phyloP scores from a whole-genome alignment of 2,329 filamentous ascomycete species.

The Verticillium zaregamsianum region DNA sequence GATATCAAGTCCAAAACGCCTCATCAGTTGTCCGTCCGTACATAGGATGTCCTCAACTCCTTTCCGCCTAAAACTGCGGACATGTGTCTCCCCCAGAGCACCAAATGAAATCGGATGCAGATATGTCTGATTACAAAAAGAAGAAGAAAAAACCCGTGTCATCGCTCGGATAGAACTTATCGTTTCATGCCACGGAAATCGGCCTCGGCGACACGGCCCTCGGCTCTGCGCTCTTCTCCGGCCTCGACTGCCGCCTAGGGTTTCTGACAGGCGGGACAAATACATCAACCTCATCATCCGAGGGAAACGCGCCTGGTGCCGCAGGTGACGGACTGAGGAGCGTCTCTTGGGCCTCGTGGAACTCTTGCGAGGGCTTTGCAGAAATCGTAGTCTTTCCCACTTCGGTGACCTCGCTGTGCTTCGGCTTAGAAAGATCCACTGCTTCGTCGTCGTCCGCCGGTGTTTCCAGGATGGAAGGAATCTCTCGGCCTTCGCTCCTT shows the following conservation, averaged over 20 bases:
- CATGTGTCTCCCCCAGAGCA: neutral
- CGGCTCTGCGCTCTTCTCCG: neutral
- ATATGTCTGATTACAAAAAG: neutral
- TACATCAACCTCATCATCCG: neutral
- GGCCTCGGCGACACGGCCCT: neutral
- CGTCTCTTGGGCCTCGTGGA: neutral
- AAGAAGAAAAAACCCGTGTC: neutral
- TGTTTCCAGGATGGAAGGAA: conserved; percentile 17
- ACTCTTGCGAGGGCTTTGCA: neutral
- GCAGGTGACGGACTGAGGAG: neutral
- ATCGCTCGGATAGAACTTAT: neutral
- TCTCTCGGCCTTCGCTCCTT: conserved; percentile 9
- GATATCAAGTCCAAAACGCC: neutral
- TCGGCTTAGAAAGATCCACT: conserved; percentile 12
- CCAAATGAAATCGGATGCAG: neutral
- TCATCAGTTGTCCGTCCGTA: neutral
- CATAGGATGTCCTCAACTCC: neutral
- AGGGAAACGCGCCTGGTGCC: neutral
- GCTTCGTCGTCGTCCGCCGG: neutral
- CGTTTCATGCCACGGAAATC: neutral
- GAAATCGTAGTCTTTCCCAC: conserved; percentile 1
- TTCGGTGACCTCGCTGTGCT: conserved; percentile 14
- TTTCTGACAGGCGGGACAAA: neutral
- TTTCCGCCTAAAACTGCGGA: neutral
- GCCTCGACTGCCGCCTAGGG: neutral